These are phyloP conservation scores for Dorcoceras hygrometricum DNA, from an alignment of 257 asterid species.

Conservation along the genomic window DNA sequence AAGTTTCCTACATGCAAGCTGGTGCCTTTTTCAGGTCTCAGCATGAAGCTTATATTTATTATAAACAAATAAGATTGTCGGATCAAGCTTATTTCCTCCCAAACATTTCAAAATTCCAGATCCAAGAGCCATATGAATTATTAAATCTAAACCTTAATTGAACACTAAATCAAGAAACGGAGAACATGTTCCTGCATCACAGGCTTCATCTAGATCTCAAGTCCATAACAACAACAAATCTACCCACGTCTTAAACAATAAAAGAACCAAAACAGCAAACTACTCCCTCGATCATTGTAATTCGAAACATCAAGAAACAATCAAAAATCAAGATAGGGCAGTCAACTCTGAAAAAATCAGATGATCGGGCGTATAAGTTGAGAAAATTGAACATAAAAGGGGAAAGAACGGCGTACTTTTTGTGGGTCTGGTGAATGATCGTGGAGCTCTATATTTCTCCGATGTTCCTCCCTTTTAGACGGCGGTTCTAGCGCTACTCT, in stretches of 20 bases:
- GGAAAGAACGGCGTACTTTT: not conserved
- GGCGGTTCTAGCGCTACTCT: not conserved
- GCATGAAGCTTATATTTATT: no score
- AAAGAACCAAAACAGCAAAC: not conserved
- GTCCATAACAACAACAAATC: not conserved
- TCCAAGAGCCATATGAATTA: not conserved
- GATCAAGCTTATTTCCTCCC: no score
- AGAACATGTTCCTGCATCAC: not conserved
- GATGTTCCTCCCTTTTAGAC: not conserved
- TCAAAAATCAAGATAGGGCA: not conserved
- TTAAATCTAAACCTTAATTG: not conserved
- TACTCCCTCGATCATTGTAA: no score
- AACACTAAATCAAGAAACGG: not conserved
- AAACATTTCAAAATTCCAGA: no score
- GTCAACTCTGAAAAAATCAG: not conserved
- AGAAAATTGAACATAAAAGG: no score
- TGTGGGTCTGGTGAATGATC: not conserved
- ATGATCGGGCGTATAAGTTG: not conserved
- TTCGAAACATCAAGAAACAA: not conserved
- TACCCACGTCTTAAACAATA: no score
- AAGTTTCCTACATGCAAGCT: no score
- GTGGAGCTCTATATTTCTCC: not conserved
- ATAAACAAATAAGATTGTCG: no score
- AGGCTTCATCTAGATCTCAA: not conserved
- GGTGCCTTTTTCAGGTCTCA: no score